Evolutionary conservation across 164 flowering plant species (phyloP), one percentile per base, ranked within the genome.

Genomic region (Vitis riparia): DNA sequence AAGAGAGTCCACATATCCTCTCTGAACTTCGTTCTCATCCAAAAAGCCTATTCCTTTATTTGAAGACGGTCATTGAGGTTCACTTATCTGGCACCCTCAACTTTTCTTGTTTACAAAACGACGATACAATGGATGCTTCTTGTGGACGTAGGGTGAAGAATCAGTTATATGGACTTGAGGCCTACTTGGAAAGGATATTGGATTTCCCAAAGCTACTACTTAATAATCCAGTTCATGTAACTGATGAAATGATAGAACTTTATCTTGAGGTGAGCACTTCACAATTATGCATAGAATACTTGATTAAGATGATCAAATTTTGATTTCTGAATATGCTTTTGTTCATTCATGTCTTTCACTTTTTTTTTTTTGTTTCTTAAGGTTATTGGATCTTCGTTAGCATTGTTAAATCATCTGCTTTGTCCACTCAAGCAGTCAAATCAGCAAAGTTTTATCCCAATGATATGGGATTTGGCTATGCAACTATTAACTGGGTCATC

Each of bases 41-140:
- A 47, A 81, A 79, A 79, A 89, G 98, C 83, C 91, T 90, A 51
- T 95, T 95, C 77, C 90, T 91, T 64, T 93, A 88, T 81, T 76
- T 95, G 30, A 95, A 95, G 82, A 89, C 99, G 11, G 75, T 79
- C 12, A 75, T 94, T 72, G 99, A 94, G 78, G 94, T 85, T 79
- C 82, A 93, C 71, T 73, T 88, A 57, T 83, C 82, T 76, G 99
- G 98, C 60, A 80, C 81, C 57, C 89, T 90, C 55, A 51, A 87
- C 73, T 85, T 94, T 60, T 84, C 89, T 67, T 62, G 70, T 71
- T 76, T 94, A 75, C 81, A 52, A 63, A 83, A 79, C 59, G 80
- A 72, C 58, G 74, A 75, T 63, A 62, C 17, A 51, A 56, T 66
- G 55, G 77, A 85, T 73, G 66, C 47, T 63, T 72, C 76, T 55